Evolutionary conservation across 139 green algal species (phyloP).

Genomic region (Astrephomene gubernaculifera): DNA sequence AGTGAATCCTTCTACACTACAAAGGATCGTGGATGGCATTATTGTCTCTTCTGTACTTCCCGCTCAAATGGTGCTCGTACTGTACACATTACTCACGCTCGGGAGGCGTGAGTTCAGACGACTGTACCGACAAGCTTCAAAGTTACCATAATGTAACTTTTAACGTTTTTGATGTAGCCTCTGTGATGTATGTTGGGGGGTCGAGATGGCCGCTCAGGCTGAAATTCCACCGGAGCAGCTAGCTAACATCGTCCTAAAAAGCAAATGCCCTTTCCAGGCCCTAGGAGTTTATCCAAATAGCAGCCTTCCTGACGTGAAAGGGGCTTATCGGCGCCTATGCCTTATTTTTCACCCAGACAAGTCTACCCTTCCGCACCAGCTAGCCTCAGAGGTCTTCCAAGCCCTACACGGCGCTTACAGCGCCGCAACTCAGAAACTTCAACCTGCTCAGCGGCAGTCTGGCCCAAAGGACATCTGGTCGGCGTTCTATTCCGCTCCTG

Average conservation of each 20-base stretch:
- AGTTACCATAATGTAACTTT: too few species aligned
- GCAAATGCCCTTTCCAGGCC: neutral
- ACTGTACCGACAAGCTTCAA: too few species aligned
- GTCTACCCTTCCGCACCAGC: neutral
- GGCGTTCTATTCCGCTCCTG: neutral
- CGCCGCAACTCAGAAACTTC: neutral
- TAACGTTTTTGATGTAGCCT: too few species aligned
- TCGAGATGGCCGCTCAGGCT: too few species aligned
- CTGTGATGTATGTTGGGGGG: too few species aligned
- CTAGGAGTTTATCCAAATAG: neutral
- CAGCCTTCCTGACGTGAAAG: neutral
- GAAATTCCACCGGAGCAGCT: neutral
- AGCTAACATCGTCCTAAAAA: neutral
- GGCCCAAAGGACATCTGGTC: neutral
- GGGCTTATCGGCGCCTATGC: neutral
- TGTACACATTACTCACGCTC: too few species aligned
- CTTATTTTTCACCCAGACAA: conserved; percentile 21
- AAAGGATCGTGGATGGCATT: too few species aligned
- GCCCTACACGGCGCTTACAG: neutral
- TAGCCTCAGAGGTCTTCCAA: conserved; percentile 14
- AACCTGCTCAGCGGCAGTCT: neutral
- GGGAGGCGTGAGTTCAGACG: too few species aligned
- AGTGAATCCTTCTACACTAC: too few species aligned
- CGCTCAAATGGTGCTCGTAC: too few species aligned
- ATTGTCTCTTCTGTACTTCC: too few species aligned